Conservation (phyloP, 208 protist species). For the Trypanosomatidae sp. region DNA sequence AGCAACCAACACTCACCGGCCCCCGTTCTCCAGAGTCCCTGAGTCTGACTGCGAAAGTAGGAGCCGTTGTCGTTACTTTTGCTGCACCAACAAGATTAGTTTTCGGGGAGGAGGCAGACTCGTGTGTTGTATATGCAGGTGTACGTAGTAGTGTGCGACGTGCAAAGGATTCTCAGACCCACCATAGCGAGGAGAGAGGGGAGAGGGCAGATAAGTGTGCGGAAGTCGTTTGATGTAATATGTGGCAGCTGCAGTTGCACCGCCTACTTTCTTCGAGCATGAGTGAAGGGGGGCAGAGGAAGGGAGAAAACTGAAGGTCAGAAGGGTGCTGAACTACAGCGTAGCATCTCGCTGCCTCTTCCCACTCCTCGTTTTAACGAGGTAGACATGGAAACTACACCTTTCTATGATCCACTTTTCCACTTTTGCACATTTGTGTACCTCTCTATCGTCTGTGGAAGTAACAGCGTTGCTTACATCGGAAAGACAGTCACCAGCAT, state of each 20-base stretch:
- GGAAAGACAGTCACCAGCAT: constrained; percentile 13
- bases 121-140: neutral
- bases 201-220: neutral
- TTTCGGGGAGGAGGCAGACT: neutral
- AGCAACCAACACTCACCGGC: neutral
- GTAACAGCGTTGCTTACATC: constrained; percentile 20
- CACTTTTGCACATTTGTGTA: neutral
- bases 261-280: neutral
- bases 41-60: neutral
- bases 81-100: neutral
- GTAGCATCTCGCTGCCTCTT: neutral
- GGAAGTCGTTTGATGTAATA: neutral
- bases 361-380: neutral
- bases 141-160: neutral
- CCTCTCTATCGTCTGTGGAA: neutral
- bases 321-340: neutral
- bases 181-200: neutral
- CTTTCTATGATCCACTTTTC: neutral
- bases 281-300: neutral
- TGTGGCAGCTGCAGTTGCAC: neutral
- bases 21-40: neutral
- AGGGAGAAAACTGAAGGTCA: neutral
- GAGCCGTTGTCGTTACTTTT: neutral
- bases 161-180: neutral
- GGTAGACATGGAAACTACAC: neutral